Percentiles rank a stretch among this genome's conserved stretches.
phyloP scores from a whole-genome alignment of 208 protist species.

The Trypanosoma caninum region DNA sequence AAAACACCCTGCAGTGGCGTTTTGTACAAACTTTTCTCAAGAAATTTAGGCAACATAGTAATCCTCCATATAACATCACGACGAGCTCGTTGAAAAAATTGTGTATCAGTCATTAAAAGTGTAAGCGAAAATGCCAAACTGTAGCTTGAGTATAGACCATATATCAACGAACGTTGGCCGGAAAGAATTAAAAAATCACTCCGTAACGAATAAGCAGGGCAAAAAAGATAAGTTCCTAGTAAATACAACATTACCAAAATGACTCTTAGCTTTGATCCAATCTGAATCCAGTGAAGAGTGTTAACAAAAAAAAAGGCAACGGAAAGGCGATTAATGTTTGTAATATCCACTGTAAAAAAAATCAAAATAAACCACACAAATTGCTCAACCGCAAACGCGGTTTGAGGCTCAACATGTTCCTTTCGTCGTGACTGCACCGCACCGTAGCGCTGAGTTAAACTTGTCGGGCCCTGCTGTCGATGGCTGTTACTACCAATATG shows the following conservation, averaged over 20 bases:
- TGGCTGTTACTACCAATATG: neutral
- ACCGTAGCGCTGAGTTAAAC: neutral
- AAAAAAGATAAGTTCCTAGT: constrained; percentile 10
- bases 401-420: constrained; percentile 10
- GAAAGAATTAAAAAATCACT: constrained; percentile 9
- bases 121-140: constrained; percentile 23
- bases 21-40: constrained; percentile 10
- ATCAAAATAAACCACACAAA: constrained; percentile 20
- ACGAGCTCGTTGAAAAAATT: constrained; percentile 12
- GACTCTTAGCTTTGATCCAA: neutral
- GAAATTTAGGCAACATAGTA: neutral
- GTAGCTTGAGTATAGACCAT: constrained; percentile 21
- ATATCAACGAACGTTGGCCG: constrained; percentile 11
- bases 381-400: constrained; percentile 19
- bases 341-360: constrained; percentile 3
- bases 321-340: constrained; percentile 16
- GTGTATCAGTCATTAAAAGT: constrained; percentile 15
- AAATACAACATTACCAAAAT: constrained; percentile 8
- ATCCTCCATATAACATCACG: constrained; percentile 1
- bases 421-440: constrained; percentile 4
- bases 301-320: constrained; percentile 18
- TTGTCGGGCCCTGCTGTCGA: neutral
- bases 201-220: constrained; percentile 13
- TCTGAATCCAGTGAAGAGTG: constrained; percentile 9
- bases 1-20: neutral